These are phyloP conservation scores for Glycine tomentella DNA, from an alignment of 306 rosid genomes.

Conservation along the genomic window DNA sequence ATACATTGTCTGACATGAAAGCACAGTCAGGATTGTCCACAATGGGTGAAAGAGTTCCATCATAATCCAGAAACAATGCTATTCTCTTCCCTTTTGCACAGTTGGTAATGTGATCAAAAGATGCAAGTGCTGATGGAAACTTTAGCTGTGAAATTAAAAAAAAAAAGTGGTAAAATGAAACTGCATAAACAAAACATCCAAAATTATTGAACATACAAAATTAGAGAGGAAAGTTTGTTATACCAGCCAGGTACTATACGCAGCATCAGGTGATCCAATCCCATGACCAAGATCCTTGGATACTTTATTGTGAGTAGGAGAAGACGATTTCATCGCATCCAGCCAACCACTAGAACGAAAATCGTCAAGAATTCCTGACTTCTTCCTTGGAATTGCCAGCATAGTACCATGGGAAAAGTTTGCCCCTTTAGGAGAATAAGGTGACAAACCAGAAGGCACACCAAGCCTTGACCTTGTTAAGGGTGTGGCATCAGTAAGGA, in stretches of 20 bases:
- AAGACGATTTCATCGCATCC: slow-evolving; percentile 96
- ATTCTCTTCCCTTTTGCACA: slow-evolving; percentile 83
- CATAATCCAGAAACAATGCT: slow-evolving; percentile 92
- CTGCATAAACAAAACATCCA: slow-evolving; percentile 36
- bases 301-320: slow-evolving; percentile 83
- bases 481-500: slow-evolving; percentile 79
- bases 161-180: neutral
- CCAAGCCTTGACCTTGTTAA: slow-evolving; percentile 77
- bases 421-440: slow-evolving; percentile 68
- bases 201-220: neutral
- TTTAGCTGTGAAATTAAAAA: slow-evolving; percentile 60
- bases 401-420: slow-evolving; percentile 57
- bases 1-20: slow-evolving; percentile 87
- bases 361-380: slow-evolving; percentile 80
- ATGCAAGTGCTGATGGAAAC: slow-evolving; percentile 84
- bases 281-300: slow-evolving; percentile 62
- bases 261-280: slow-evolving; percentile 59
- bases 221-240: slow-evolving; percentile 20
- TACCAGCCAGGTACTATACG: slow-evolving; percentile 91
- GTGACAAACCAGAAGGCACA: slow-evolving; percentile 59
- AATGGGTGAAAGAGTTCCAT: slow-evolving; percentile 98
- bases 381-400: slow-evolving; percentile 80
- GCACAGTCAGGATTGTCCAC: slow-evolving; percentile 96
- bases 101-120: slow-evolving; percentile 79
- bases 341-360: slow-evolving; percentile 80